phyloP scores from a whole-genome alignment of 306 rosid species.

The Lotus japonicus region DNA sequence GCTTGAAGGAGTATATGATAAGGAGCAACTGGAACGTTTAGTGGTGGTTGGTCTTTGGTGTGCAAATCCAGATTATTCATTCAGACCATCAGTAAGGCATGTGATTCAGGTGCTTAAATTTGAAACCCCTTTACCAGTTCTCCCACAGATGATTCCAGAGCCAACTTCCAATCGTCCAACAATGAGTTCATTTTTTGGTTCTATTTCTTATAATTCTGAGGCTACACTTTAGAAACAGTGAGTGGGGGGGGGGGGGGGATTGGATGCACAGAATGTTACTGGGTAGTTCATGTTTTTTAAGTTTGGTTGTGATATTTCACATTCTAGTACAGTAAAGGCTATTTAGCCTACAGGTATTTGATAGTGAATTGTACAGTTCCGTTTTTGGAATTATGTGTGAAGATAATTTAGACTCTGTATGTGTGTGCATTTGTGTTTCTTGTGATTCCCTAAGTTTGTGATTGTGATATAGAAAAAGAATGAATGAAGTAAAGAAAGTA shows the following conservation, averaged over 20 bases:
- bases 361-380: neutral
- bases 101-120: conserved; percentile 10
- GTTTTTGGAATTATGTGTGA: neutral
- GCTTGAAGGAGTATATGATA: neutral
- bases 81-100: conserved; percentile 2
- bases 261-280: neutral
- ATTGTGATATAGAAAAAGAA: too few species aligned
- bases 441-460: neutral
- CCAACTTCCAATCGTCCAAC: neutral
- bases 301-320: neutral
- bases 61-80: conserved; percentile 8
- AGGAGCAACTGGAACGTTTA: neutral
- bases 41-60: conserved; percentile 2
- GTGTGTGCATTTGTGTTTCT: neutral
- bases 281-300: neutral
- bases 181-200: neutral
- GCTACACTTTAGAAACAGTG: neutral
- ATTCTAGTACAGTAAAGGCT: neutral
- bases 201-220: neutral
- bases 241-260: too few species aligned
- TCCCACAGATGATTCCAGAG: neutral
- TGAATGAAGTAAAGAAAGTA: neutral
- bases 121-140: neutral
- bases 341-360: too few species aligned
- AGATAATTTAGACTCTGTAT: neutral